phyloP scores from a whole-genome alignment of 352 stramenopile genomes.

The Phytophthora citricola region DNA sequence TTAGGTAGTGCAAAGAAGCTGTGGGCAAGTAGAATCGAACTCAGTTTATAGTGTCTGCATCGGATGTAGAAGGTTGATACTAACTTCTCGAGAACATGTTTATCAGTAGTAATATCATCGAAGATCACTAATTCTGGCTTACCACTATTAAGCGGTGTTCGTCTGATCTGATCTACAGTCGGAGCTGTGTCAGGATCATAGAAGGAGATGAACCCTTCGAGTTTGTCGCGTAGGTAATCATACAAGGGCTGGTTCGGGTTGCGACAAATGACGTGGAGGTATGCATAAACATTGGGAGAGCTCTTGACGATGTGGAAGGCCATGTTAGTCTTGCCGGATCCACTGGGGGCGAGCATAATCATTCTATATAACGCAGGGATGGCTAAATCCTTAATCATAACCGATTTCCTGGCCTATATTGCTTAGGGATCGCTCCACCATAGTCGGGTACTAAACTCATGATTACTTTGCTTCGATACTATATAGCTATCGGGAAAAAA shows the following conservation, averaged over 20 bases:
- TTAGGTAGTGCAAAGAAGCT: constrained; percentile 3
- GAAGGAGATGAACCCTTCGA: constrained; percentile 24
- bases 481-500: constrained; percentile 29
- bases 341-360: constrained; percentile 4
- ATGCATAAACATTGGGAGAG: constrained; percentile 5
- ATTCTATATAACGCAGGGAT: constrained; percentile 7
- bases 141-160: constrained; percentile 13
- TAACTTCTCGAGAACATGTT: constrained; percentile 7
- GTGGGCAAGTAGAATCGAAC: constrained; percentile 3
- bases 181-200: constrained; percentile 13
- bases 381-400: constrained; percentile 3
- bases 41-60: constrained; percentile 16
- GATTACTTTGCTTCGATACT: constrained; percentile 21
- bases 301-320: constrained; percentile 1
- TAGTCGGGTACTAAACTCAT: constrained; percentile 21
- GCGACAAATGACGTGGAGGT: background rate
- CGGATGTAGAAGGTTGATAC: background rate
- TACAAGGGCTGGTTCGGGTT: constrained; percentile 25
- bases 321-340: constrained; percentile 9
- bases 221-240: constrained; percentile 29
- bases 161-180: constrained; percentile 12
- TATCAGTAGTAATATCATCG: background rate
- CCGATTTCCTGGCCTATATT: constrained; percentile 21
- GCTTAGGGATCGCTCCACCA: constrained; percentile 14
- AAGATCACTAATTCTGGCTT: constrained; percentile 19